A percentile compares a stretch with the other conserved stretches of the same genome.
Evolutionary conservation across 129 eudicot species (phyloP).

Genomic region (Rutidosis leptorrhynchoides): DNA sequence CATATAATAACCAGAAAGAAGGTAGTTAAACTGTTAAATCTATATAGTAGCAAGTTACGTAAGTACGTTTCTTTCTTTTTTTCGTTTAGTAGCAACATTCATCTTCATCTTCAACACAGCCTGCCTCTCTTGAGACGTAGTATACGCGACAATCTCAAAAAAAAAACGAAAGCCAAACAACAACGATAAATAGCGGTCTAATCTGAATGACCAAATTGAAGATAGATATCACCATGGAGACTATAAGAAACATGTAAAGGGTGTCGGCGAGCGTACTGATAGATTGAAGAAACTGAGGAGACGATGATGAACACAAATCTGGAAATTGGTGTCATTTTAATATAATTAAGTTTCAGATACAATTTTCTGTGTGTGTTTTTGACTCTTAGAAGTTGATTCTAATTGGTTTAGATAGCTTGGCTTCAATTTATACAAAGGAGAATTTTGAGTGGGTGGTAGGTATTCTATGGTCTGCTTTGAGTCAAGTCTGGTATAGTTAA

Average conservation of each 20-base stretch:
- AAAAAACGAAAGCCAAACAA: background rate
- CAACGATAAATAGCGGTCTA: background rate
- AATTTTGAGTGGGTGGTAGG: background rate
- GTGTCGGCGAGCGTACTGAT: slow-evolving; percentile 22
- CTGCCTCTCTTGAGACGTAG: background rate
- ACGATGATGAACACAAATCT: slow-evolving; percentile 13
- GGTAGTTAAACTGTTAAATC: background rate
- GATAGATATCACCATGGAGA: slow-evolving; percentile 23
- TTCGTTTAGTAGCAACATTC: background rate
- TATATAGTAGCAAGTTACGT: background rate
- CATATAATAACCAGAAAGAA: background rate
- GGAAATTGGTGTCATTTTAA: slow-evolving; percentile 22
- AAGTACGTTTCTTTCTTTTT: background rate
- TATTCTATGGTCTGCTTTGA: background rate
- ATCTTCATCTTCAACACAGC: background rate
- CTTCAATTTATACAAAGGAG: background rate
- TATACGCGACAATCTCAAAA: background rate
- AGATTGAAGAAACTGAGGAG: slow-evolving; percentile 15
- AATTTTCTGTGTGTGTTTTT: background rate
- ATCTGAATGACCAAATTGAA: slow-evolving; percentile 15
- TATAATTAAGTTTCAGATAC: no score
- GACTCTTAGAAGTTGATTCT: background rate
- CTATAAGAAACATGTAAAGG: slow-evolving; percentile 16
- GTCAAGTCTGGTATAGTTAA: background rate
- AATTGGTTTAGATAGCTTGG: background rate